Evolutionary conservation across 345 rosid genomes (phyloP).

Genomic region (Anastatica hierochuntica): DNA sequence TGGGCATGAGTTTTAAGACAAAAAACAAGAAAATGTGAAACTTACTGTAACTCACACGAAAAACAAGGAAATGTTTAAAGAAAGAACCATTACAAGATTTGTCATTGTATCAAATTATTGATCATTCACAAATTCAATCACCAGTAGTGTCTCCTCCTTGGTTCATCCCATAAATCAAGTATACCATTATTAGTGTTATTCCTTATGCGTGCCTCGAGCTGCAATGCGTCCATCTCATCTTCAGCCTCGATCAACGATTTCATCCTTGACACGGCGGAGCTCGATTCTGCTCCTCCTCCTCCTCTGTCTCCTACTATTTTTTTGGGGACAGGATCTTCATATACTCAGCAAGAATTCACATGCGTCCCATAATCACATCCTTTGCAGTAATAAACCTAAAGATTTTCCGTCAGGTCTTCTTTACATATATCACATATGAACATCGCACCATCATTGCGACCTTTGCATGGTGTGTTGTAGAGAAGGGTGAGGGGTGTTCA

Average conservation of each 20-base stretch:
- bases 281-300: conserved; percentile 11
- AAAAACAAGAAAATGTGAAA: no score
- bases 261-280: neutral
- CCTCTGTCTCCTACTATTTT: no score
- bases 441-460: neutral
- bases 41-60: no score
- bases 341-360: conserved; percentile 9
- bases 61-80: no score
- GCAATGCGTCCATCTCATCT: conserved; percentile 8
- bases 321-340: neutral
- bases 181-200: neutral
- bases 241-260: conserved; percentile 12
- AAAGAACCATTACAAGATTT: neutral
- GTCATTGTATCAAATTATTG: no score
- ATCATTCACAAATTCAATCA: no score
- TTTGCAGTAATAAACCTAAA: conserved; percentile 16
- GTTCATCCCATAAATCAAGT: conserved; percentile 11
- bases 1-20: no score
- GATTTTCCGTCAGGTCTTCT: neutral
- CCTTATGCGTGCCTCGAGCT: no score
- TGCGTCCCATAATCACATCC: conserved; percentile 20
- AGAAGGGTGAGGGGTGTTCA: conserved; percentile 8
- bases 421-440: conserved; percentile 13
- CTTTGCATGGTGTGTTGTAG: conserved; percentile 8
- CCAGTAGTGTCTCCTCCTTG: conserved; percentile 11